A percentile compares a stretch with the other conserved stretches of the same genome.
phyloP scores from a whole-genome alignment of 495 filamentous ascomycete genomes.

The Aspergillus funiculosus region DNA sequence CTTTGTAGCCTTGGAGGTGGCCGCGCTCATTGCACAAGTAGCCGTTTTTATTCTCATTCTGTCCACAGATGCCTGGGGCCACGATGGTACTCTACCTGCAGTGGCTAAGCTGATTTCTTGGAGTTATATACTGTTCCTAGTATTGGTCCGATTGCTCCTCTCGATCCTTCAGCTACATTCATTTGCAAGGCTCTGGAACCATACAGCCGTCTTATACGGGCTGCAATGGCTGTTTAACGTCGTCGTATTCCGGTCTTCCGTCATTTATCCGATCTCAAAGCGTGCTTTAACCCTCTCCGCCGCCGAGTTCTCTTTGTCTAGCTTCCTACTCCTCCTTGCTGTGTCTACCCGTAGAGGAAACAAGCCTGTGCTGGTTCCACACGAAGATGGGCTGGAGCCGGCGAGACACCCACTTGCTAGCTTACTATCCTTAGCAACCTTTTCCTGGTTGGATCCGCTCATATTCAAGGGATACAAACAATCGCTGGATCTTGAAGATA shows the following conservation, averaged over 20 bases:
- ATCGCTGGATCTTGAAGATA: constrained; percentile 70
- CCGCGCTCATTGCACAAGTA: constrained; percentile 66
- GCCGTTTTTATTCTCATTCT: constrained; percentile 59
- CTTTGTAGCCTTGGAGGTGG: constrained; percentile 64
- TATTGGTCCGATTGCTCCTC: constrained; percentile 64
- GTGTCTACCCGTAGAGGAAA: constrained; percentile 86
- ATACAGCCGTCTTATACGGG: constrained; percentile 82
- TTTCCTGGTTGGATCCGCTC: constrained; percentile 84
- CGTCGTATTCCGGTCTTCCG: constrained; percentile 72
- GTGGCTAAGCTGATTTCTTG: constrained; percentile 63
- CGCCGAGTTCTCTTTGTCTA: constrained; percentile 65
- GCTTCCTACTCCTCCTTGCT: constrained; percentile 66
- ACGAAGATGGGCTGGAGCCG: constrained; percentile 80
- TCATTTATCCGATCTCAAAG: constrained; percentile 65
- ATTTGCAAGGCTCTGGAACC: constrained; percentile 80
- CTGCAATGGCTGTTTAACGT: constrained; percentile 74
- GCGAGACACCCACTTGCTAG: constrained; percentile 80
- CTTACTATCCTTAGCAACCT: constrained; percentile 79
- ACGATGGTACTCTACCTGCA: constrained; percentile 53
- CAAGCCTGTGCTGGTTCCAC: constrained; percentile 77
- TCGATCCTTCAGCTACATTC: constrained; percentile 56
- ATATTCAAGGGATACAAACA: constrained; percentile 88
- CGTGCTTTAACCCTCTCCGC: constrained; percentile 56
- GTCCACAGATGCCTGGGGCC: constrained; percentile 49
- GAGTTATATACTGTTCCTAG: constrained; percentile 76